Conservation (phyloP, 169 alveolate species). For the Theileria parva region DNA sequence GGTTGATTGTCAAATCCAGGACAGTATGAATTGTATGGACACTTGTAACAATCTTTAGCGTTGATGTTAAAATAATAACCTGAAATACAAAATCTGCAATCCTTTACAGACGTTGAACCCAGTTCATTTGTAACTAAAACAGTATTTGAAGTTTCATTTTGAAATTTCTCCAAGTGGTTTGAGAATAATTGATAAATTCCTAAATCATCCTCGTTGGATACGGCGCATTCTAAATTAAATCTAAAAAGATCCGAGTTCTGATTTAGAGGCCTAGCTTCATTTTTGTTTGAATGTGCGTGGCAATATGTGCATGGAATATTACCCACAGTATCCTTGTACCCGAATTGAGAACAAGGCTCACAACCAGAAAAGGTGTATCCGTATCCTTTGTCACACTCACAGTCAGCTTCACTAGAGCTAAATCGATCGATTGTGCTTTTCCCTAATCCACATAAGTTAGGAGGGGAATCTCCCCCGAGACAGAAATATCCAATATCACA, state of each 20-base stretch:
- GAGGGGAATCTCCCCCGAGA: conserved; percentile 25
- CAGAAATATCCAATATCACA: conserved; percentile 61
- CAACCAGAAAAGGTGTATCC: conserved; percentile 42
- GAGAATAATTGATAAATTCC: neutral
- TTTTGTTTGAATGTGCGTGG: conserved; percentile 10
- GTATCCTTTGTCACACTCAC: conserved; percentile 77
- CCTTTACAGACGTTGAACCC: conserved; percentile 10
- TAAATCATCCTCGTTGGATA: neutral
- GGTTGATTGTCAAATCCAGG: conserved; percentile 62
- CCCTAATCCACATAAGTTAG: conserved; percentile 38
- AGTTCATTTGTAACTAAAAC: conserved; percentile 16
- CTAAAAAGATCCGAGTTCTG: neutral
- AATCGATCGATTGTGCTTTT: conserved; percentile 26
- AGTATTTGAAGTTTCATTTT: neutral
- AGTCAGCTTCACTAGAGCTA: conserved; percentile 4
- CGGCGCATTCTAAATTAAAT: neutral
- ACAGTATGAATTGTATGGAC: conserved; percentile 53
- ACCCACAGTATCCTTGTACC: conserved; percentile 59
- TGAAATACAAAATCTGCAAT: conserved; percentile 45
- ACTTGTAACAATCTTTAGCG: conserved; percentile 31
- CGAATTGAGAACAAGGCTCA: conserved; percentile 44
- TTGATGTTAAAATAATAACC: conserved; percentile 47
- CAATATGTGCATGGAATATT: conserved; percentile 43
- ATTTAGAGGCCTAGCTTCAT: neutral
- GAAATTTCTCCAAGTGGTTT: neutral